Conservation (phyloP, 2,329 filamentous ascomycete species). For the Fusarium hainanense region DNA sequence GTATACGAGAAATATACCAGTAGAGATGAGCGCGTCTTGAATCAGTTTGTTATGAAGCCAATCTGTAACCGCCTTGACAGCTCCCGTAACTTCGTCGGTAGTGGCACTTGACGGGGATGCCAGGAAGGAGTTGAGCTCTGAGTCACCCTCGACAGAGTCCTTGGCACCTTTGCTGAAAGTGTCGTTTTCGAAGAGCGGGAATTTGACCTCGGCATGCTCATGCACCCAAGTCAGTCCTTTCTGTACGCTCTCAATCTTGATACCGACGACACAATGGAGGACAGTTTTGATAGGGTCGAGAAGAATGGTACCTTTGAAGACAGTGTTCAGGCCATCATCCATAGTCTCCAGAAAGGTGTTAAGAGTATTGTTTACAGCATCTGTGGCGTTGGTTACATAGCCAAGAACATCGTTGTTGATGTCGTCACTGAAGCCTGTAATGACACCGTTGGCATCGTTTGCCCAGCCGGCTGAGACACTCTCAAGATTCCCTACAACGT, state of each 20-base stretch:
- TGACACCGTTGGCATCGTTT: slow-evolving; percentile 76
- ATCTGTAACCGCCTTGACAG: slow-evolving; percentile 75
- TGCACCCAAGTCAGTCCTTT: slow-evolving; percentile 93
- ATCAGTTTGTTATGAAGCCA: slow-evolving; percentile 75
- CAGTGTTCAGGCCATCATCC: slow-evolving; percentile 75
- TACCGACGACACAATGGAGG: slow-evolving; percentile 84
- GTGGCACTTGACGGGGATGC: slow-evolving; percentile 78
- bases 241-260: slow-evolving; percentile 87
- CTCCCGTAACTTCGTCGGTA: slow-evolving; percentile 82
- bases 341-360: slow-evolving; percentile 85
- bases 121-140: slow-evolving; percentile 75
- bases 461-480: slow-evolving; percentile 83
- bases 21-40: slow-evolving; percentile 83
- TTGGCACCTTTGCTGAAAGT: slow-evolving; percentile 85
- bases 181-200: slow-evolving; percentile 82
- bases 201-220: slow-evolving; percentile 83
- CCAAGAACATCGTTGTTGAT: slow-evolving; percentile 88
- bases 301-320: slow-evolving; percentile 85
- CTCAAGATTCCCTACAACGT: slow-evolving; percentile 78
- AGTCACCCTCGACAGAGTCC: slow-evolving; percentile 67
- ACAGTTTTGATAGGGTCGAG: slow-evolving; percentile 82
- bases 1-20: slow-evolving; percentile 79
- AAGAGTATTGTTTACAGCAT: slow-evolving; percentile 85
- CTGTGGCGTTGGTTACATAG: slow-evolving; percentile 87
- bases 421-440: slow-evolving; percentile 75